Conservation (phyloP, 768 basidiomycete species). For the Panellus pusillus region DNA sequence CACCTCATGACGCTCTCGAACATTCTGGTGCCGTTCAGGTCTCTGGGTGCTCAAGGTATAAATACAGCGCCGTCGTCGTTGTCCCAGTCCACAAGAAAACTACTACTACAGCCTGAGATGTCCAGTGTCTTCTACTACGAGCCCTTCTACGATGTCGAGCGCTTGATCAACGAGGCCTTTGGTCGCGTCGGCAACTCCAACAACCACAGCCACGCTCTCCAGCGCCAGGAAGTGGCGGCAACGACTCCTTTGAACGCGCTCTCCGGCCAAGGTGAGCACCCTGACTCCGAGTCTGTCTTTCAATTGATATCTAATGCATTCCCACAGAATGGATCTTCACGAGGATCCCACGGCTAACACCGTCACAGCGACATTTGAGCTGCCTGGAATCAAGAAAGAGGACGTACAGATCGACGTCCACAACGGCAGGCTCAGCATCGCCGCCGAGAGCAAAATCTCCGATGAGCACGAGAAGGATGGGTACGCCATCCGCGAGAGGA, state of each 20-base stretch:
- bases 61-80: neutral
- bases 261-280: constrained; percentile 35
- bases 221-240: constrained; percentile 10
- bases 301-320: neutral
- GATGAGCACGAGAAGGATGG: constrained; percentile 35
- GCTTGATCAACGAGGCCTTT: constrained; percentile 37
- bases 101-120: neutral
- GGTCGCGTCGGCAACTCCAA: constrained; percentile 11
- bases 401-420: constrained; percentile 53
- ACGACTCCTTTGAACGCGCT: constrained; percentile 21
- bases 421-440: constrained; percentile 48
- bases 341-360: constrained; percentile 46
- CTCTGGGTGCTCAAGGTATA: neutral
- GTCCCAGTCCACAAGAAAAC: too few relatives aligned
- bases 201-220: neutral
- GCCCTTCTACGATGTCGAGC: constrained; percentile 41
- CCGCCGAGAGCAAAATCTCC: constrained; percentile 44
- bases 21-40: too few relatives aligned
- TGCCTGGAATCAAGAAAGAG: constrained; percentile 54
- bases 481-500: constrained; percentile 49
- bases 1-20: neutral
- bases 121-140: constrained; percentile 33
- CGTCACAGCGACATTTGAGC: constrained; percentile 57
- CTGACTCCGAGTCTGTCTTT: neutral
- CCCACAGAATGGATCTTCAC: constrained; percentile 53